These are phyloP conservation scores for Terfezia boudieri DNA, from an alignment of 495 filamentous ascomycete genomes.

Conservation along the genomic window DNA sequence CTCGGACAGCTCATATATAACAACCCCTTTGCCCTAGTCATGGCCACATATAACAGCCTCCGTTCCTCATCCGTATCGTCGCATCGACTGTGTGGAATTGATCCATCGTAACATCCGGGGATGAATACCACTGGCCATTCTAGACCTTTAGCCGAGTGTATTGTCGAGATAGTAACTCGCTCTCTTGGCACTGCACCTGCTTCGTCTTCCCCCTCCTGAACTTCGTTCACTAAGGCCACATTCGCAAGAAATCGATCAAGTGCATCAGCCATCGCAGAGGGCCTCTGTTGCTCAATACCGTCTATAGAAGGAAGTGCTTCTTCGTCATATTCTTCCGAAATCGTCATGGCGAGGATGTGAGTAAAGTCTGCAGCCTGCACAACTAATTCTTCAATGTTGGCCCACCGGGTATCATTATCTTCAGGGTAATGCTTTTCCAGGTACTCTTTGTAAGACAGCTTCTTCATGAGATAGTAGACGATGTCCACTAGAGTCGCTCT, in stretches of 20 bases:
- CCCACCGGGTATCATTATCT: slow-evolving; percentile 69
- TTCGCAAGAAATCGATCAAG: slow-evolving; percentile 75
- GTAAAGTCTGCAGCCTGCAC: slow-evolving; percentile 52
- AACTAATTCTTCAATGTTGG: slow-evolving; percentile 75
- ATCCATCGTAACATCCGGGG: slow-evolving; percentile 72
- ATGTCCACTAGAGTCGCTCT: slow-evolving; percentile 41
- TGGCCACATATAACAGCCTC: slow-evolving; percentile 82
- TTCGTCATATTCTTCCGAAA: slow-evolving; percentile 19
- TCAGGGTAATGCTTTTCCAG: slow-evolving; percentile 45
- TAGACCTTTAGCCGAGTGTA: slow-evolving; percentile 88
- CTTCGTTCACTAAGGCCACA: slow-evolving; percentile 62
- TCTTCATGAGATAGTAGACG: slow-evolving; percentile 49
- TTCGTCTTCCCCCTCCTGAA: slow-evolving; percentile 36
- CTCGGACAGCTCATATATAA: slow-evolving; percentile 76
- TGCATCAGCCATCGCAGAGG: slow-evolving; percentile 32
- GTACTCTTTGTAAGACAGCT: slow-evolving; percentile 49
- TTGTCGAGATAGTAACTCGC: slow-evolving; percentile 81
- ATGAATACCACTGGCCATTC: slow-evolving; percentile 98
- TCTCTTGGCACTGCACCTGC: slow-evolving; percentile 22
- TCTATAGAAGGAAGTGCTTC: slow-evolving; percentile 49
- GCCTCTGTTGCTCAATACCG: slow-evolving; percentile 40
- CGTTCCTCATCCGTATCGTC: slow-evolving; percentile 84
- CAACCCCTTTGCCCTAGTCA: slow-evolving; percentile 81
- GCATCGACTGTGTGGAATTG: slow-evolving; percentile 79
- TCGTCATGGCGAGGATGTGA: slow-evolving; percentile 2